Evolutionary conservation across 495 filamentous ascomycete genomes (phyloP), one percentile per base, ranked within the genome.

Genomic region (Articulospora tetracladia): DNA sequence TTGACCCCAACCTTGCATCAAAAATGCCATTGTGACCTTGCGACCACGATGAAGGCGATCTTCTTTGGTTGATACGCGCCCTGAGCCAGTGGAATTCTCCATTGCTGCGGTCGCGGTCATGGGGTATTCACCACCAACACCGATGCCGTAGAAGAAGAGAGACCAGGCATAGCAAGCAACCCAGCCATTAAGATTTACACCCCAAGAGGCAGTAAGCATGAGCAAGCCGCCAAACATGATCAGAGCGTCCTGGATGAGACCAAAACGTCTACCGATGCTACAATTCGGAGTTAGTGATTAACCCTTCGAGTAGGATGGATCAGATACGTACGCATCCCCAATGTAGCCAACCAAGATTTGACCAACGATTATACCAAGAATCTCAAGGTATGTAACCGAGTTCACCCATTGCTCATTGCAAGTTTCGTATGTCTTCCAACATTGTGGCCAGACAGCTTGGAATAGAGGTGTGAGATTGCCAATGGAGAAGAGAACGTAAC

Each of bases 1-100:
- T 54, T 97, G 92, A 67, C 92, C 92, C 92, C 92, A 97, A 49
- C 92, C 92, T 71, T 97, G 92, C 92, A 97, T 97, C 76, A 97
- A 75, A 77, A 97, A 97, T 30, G 92, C 92, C 71, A 84, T 88
- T 53, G 91, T 94, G 68, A 95, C 91, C 73, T 93, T 93, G 69
- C 92, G 87, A 49, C 92, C 92, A 72, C 92, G 90, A 79, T 97
- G 92, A 47, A 96, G 82, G 73, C 92, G 89, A 70, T 97, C 92
- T 22, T 94, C 90, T 61, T 84, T 86, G 59, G 91, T 93, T 10
- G 92, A 97, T 34, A 97, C 74, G 68, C 87, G 90, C 41, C 92
- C 92, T 34, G 91, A 86, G 20, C 87, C 84, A 39, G 93, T 85
- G 13, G 90, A 88, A 66, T 92, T 93, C 71, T 97, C 92, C 89